Base-by-base conservation (phyloP, 805 yeast genomes). In the Hanseniaspora hatyaiensis region DNA sequence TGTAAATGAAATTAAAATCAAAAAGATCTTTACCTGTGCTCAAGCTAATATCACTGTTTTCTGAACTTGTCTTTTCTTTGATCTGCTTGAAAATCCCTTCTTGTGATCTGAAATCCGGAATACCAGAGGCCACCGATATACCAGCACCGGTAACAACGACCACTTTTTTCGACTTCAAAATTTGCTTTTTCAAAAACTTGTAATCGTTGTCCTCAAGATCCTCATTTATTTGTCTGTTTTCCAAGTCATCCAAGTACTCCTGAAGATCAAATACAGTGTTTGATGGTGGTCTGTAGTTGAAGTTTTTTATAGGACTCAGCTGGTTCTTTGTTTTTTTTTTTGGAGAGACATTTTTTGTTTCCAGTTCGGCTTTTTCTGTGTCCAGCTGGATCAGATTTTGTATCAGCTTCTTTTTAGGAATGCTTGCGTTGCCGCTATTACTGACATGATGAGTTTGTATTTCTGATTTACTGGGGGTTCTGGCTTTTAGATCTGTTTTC, bases 81-180 rank as follows among this genome's bases (percentile, higher is more conserved):
- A 76, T 61, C 12, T 75, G 74, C 48, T 75, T 73, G 59, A 87
- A 84, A 40, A 87, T 69, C 1, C 95, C 95, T 51, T 77, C 67
- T 1, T 85, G 74, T 6, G 94, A 82, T 59, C 96, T 66, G 58
- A 86, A 82, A 56, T 82, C 92, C 3, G 95, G 95, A 33, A 86
- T 87, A 4, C 96, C 96, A 1, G 94, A 85, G 24, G 82, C 81
- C 47, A 88, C 92, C 11, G 95, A 84, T 16, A 84, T 75, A 2
- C 96, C 96, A 15, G 96, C 96, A 9, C 96, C 96, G 1, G 88
- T 75, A 24, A 87, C 71, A 24, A 80, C 74, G 2, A 84, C 70
- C 26, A 80, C 66, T 52, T 73, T 72, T 53, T 71, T 74, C 26
- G 88, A 70, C 54, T 80, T 69, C 29, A 59, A 61, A 20, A 79